Evolutionary conservation across 352 stramenopile species (phyloP).

Genomic region (Pelagophyceae sp.): DNA sequence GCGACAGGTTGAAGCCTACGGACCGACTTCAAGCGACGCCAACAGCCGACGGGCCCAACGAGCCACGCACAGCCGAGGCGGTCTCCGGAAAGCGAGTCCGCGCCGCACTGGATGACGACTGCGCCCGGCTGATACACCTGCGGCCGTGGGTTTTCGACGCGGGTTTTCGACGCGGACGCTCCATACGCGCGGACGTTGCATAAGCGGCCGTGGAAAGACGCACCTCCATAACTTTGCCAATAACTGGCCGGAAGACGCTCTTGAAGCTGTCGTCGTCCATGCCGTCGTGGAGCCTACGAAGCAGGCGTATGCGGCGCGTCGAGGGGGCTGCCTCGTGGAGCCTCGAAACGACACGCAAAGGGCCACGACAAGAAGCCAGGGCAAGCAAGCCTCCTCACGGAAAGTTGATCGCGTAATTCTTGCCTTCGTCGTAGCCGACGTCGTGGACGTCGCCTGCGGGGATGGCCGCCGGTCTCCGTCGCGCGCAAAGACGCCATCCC

Average conservation of each 20-base stretch:
- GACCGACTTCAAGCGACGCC: too few species aligned
- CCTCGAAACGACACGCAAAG: too few species aligned
- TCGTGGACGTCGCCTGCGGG: conserved; percentile 52
- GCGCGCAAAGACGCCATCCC: background rate
- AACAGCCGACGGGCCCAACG: too few species aligned
- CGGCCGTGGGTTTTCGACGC: too few species aligned
- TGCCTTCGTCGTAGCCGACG: conserved; percentile 72
- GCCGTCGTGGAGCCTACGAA: conserved; percentile 81
- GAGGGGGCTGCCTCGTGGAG: too few species aligned
- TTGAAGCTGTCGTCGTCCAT: conserved; percentile 94
- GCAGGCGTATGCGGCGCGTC: too few species aligned
- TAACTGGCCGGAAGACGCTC: conserved; percentile 73
- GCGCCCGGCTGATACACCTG: conserved; percentile 84
- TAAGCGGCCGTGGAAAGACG: too few species aligned
- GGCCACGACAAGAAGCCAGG: too few species aligned
- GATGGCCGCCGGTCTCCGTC: background rate
- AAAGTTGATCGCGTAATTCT: conserved; percentile 98
- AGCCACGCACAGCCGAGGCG: conserved; percentile 91
- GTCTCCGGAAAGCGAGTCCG: conserved; percentile 94
- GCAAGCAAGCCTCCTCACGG: conserved; percentile 50
- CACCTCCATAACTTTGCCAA: conserved; percentile 94
- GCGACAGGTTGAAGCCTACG: conserved; percentile 95
- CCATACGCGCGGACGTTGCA: too few species aligned
- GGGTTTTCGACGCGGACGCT: too few species aligned
- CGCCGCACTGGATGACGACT: conserved; percentile 95